These are phyloP conservation scores for Fusarium haematococcum DNA, from an alignment of 2,329 filamentous ascomycete species.

Conservation along the genomic window DNA sequence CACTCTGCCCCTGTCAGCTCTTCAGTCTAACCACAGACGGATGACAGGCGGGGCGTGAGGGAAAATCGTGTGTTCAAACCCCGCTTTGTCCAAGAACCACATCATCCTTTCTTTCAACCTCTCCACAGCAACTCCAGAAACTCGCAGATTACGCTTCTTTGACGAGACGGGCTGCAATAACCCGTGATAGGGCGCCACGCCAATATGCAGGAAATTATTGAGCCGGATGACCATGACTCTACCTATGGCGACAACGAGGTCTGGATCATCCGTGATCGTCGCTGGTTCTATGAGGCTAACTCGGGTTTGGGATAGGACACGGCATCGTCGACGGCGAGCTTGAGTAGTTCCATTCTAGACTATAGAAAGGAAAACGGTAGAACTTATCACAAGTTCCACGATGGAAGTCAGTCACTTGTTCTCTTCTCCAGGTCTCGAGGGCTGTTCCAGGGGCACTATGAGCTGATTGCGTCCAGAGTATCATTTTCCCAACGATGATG, in stretches of 20 bases:
- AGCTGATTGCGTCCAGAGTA: conserved; percentile 10
- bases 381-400: conserved; percentile 18
- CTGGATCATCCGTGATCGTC: neutral
- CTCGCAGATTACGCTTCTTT: neutral
- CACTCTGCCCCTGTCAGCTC: neutral
- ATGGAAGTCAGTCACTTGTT: conserved; percentile 1
- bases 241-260: neutral
- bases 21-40: neutral
- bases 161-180: neutral
- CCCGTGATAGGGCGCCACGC: neutral
- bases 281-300: neutral
- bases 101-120: neutral
- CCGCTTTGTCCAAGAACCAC: neutral
- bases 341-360: conserved; percentile 11
- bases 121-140: neutral
- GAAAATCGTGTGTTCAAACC: neutral
- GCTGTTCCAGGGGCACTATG: neutral
- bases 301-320: conserved; percentile 1
- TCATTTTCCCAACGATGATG: conserved; percentile 16
- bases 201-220: neutral
- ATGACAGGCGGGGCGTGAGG: neutral
- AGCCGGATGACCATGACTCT: neutral
- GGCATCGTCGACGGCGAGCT: conserved; percentile 5
- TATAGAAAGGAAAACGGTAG: conserved; percentile 19
- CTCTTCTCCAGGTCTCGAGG: neutral